A percentile compares a stretch with the other conserved stretches of the same genome.
Evolutionary conservation across 345 rosid genomes (phyloP).

Genomic region (Mangifera indica): DNA sequence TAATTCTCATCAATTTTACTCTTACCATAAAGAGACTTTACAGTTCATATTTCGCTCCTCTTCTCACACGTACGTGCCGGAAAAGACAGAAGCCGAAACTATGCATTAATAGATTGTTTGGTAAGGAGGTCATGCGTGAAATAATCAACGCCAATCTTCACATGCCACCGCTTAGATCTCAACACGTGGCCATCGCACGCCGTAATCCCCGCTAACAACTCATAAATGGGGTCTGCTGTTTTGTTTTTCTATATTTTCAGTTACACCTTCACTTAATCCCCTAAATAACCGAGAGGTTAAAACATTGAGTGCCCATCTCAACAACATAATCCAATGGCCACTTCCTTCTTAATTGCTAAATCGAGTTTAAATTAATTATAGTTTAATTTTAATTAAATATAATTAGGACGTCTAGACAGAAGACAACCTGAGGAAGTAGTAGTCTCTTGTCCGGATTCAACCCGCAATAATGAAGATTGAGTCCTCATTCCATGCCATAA

Average conservation of each 20-base stretch:
- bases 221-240: neutral
- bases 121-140: neutral
- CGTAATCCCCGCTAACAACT: slow-evolving; percentile 11
- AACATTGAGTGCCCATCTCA: no score
- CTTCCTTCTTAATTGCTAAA: neutral
- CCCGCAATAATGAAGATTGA: neutral
- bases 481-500: neutral
- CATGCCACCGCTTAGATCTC: neutral
- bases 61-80: no score
- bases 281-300: no score
- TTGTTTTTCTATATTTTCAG: neutral
- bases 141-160: neutral
- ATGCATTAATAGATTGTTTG: neutral
- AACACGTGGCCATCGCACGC: slow-evolving; percentile 27
- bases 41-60: no score
- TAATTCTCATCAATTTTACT: no score
- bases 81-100: no score
- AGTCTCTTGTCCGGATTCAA: neutral
- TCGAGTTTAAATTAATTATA: neutral
- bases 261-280: neutral
- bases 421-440: neutral
- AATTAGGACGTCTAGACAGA: neutral
- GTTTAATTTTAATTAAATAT: no score
- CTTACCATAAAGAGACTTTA: no score
- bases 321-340: neutral